phyloP scores from a whole-genome alignment of 2,329 filamentous ascomycete species.

The Berkeleyomyces rouxiae region DNA sequence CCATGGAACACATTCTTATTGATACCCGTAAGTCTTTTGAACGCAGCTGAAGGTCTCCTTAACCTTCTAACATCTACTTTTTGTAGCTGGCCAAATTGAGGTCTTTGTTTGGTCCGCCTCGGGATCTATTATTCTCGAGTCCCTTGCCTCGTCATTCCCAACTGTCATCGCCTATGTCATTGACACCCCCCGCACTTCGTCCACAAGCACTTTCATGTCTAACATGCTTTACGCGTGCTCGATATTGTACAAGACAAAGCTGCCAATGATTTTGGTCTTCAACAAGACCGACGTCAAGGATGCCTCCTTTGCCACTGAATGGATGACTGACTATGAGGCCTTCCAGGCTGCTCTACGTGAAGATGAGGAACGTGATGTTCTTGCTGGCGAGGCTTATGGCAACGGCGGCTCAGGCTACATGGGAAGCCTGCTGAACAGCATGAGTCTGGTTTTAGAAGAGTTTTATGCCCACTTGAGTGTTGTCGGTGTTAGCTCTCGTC shows the following conservation, averaged over 20 bases:
- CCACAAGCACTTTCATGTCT: constrained; percentile 95
- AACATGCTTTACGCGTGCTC: constrained; percentile 99
- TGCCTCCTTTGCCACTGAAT: constrained; percentile 81
- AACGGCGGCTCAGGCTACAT: constrained; percentile 82
- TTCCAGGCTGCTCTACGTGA: constrained; percentile 73
- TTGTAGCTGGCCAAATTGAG: constrained; percentile 71
- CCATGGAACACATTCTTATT: constrained; percentile 70
- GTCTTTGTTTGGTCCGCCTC: constrained; percentile 98
- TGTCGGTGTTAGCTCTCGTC: constrained; percentile 84
- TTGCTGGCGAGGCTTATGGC: constrained; percentile 55
- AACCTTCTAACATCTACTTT: not conserved
- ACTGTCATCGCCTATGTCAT: constrained; percentile 96
- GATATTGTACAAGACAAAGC: constrained; percentile 95
- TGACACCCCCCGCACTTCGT: constrained; percentile 83
- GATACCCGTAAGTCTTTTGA: constrained; percentile 50
- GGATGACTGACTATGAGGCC: constrained; percentile 98
- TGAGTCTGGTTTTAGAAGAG: constrained; percentile 94
- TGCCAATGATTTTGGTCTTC: constrained; percentile 97
- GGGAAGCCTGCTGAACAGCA: constrained; percentile 87
- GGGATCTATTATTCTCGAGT: constrained; percentile 84
- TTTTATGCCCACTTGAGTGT: constrained; percentile 91
- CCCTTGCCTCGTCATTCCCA: constrained; percentile 81
- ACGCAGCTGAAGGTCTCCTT: not conserved
- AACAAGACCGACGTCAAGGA: constrained; percentile 97
- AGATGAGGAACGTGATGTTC: constrained; percentile 64